Conservation (phyloP, 345 rosid genomes). For the Abelmoschus esculentus region DNA sequence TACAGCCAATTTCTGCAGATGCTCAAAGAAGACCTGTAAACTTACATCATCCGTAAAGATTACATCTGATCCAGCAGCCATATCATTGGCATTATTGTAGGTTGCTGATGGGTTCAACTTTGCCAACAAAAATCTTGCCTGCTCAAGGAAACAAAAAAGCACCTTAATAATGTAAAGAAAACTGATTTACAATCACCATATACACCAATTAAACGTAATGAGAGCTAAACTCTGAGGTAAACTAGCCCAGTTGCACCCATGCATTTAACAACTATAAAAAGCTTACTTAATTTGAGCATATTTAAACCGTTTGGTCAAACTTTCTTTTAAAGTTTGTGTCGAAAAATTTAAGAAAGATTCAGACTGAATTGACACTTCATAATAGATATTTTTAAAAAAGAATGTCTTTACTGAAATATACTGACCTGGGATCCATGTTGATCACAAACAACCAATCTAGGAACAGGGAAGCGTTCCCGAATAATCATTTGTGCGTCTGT, state of each 20-base stretch:
- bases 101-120: slow-evolving; percentile 97
- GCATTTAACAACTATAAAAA: no score
- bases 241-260: no score
- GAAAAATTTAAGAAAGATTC: not conserved
- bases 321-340: not conserved
- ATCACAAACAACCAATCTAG: slow-evolving; percentile 93
- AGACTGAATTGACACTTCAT: not conserved
- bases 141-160: slow-evolving; percentile 15
- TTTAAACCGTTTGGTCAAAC: not conserved
- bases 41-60: slow-evolving; percentile 95
- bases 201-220: not conserved
- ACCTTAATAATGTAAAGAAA: not conserved
- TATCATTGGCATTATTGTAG: slow-evolving; percentile 66
- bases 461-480: slow-evolving; percentile 87
- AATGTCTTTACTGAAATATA: not conserved
- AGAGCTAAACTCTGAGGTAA: no score
- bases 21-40: slow-evolving; percentile 90
- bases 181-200: not conserved
- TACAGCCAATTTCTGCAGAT: slow-evolving; percentile 93
- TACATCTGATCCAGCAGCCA: slow-evolving; percentile 85
- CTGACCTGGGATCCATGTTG: slow-evolving; percentile 99
- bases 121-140: slow-evolving; percentile 96
- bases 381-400: not conserved
- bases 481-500: slow-evolving; percentile 67
- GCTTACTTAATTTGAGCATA: not conserved